Evolutionary conservation across 352 stramenopile genomes (phyloP), one percentile per base, ranked within the genome.

Genomic region (Globisporangium sylvaticum): DNA sequence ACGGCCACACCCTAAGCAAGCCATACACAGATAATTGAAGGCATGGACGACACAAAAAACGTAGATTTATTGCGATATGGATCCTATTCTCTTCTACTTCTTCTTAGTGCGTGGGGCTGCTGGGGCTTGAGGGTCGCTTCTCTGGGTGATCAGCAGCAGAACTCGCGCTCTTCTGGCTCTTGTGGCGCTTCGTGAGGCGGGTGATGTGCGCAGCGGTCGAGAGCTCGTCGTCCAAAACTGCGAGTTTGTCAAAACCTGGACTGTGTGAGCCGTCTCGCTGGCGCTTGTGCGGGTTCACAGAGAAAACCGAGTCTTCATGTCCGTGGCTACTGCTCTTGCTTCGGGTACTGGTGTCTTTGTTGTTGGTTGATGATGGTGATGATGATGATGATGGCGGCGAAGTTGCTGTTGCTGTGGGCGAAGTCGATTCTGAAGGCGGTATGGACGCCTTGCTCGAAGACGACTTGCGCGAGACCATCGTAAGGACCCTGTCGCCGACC

Each of bases 121-220:
- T 34, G 27, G 27, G 24, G 7, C 62, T 62, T 3, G 34, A 55
- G 10, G 39, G 32, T 18, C 50, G 32, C 54, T 55, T 34, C 18
- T 65, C 42, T 14, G 10, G 14, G 3, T n/a, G 42, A 22, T 50
- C 52, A 60, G n/a, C 10, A 54, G 31, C 9, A 22, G n/a, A 18
- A 20, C 7, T 27, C 27, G 54, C 37, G 12, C 29, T 53, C 31
- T 61, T 34, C 39, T 72, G 46, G 61, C 42, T 80, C 69, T 84
- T 84, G 57, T 80, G 79, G 55, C 79, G 79, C 68, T 87, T 87
- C 52, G 62, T 81, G 65, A 75, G 70, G 55, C 75, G 76, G 14
- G 77, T 69, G 10, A 73, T 64, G 52, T 72, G 60, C 39, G 67
- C 67, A 1, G 67, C 70, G 55, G 67, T 58, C 29, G 61, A 59